These are phyloP conservation scores for Dothideomycetidae sp. DNA, from an alignment of 2,329 filamentous ascomycete genomes.

Conservation along the genomic window DNA sequence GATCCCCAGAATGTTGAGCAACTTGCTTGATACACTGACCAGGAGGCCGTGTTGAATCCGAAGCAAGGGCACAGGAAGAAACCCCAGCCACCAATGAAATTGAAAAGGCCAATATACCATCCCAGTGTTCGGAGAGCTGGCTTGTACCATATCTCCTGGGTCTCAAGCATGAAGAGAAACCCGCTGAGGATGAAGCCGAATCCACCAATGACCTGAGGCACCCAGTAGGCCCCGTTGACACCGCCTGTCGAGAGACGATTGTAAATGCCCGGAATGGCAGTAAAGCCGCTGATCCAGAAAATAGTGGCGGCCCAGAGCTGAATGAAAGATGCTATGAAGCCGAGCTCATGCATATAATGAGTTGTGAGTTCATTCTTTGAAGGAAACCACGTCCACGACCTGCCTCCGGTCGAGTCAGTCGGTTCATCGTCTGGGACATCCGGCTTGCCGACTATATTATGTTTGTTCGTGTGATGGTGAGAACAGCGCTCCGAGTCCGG, in stretches of 20 bases:
- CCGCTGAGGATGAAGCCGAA: constrained; percentile 45
- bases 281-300: constrained; percentile 51
- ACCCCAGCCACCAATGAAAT: constrained; percentile 47
- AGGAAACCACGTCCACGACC: constrained; percentile 46
- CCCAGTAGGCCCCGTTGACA: constrained; percentile 45
- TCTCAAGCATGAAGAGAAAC: constrained; percentile 51
- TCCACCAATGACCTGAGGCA: constrained; percentile 48
- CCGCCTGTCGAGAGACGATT: constrained; percentile 34
- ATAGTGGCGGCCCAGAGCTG: constrained; percentile 47
- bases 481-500: constrained; percentile 16
- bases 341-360: constrained; percentile 48
- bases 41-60: constrained; percentile 16
- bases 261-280: constrained; percentile 43
- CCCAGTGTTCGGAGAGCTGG: constrained; percentile 44
- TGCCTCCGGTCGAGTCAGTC: not conserved
- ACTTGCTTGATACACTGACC: constrained; percentile 18
- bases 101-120: constrained; percentile 56
- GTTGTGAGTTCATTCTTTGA: constrained; percentile 40
- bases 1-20: constrained; percentile 18
- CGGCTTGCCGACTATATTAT: constrained; percentile 19
- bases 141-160: constrained; percentile 47
- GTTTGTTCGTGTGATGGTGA: constrained; percentile 25
- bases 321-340: constrained; percentile 45
- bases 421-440: not conserved
- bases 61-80: constrained; percentile 19